Conservation (phyloP, 768 basidiomycete species). For the Suillus weaverae region DNA sequence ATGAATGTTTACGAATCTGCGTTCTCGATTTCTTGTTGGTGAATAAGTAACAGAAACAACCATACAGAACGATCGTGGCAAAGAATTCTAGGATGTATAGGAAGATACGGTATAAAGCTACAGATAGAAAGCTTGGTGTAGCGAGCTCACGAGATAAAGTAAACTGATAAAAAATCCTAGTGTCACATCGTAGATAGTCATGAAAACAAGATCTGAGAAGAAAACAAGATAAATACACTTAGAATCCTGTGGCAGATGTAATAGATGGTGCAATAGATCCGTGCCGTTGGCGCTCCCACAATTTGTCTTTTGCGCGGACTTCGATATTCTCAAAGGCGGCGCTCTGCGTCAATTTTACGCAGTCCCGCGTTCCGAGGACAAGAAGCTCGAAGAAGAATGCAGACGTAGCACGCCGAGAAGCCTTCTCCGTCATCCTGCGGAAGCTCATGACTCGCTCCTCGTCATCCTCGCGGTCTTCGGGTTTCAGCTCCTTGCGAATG, state of each 20-base stretch:
- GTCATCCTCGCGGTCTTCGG: slow-evolving; percentile 43
- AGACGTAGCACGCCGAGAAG: slow-evolving; percentile 87
- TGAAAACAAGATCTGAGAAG: background rate
- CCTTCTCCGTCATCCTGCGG: slow-evolving; percentile 75
- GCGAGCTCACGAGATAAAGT: slow-evolving; percentile 8
- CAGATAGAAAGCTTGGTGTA: background rate
- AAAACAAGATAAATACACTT: slow-evolving; percentile 11
- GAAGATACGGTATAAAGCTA: slow-evolving; percentile 6
- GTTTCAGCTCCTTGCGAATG: slow-evolving; percentile 70
- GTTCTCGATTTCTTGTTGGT: background rate
- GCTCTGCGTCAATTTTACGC: slow-evolving; percentile 75
- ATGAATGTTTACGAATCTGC: no score
- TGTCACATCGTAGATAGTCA: slow-evolving; percentile 1
- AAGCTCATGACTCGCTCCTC: slow-evolving; percentile 75
- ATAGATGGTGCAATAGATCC: slow-evolving; percentile 46
- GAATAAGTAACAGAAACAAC: background rate
- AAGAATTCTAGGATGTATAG: slow-evolving; percentile 3
- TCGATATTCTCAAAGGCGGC: slow-evolving; percentile 85
- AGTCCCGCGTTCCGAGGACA: slow-evolving; percentile 91
- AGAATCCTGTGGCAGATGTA: slow-evolving; percentile 43
- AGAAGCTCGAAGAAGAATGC: slow-evolving; percentile 98
- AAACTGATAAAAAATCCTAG: slow-evolving; percentile 16
- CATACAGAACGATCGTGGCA: background rate
- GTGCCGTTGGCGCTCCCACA: slow-evolving; percentile 74
- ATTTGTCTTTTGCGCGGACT: slow-evolving; percentile 73